Conservation (phyloP, 2,329 filamentous ascomycete genomes). For the Calycina herbarum region DNA sequence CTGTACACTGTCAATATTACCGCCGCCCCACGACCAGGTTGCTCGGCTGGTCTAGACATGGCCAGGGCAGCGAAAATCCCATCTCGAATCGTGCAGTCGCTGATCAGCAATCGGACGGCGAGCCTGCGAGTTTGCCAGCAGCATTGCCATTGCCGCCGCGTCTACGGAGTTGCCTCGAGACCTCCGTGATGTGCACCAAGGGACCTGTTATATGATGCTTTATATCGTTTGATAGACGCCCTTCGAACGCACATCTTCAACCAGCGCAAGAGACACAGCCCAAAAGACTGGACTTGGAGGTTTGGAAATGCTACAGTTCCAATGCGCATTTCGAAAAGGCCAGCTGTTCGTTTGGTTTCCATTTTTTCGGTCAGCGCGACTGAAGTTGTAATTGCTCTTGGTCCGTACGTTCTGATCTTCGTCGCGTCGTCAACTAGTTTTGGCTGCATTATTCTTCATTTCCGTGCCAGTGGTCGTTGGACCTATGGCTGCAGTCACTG, state of each 20-base stretch:
- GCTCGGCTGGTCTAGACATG: conserved; percentile 1
- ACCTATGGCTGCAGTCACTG: conserved; percentile 6
- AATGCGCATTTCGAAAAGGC: background rate
- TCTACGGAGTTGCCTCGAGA: background rate
- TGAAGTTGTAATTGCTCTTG: background rate
- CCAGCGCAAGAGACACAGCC: background rate
- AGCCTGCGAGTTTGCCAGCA: background rate
- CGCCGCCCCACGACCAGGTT: background rate
- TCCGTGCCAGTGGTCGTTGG: conserved; percentile 15
- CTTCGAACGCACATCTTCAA: conserved; percentile 7
- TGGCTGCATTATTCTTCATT: conserved; percentile 21
- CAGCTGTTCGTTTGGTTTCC: background rate
- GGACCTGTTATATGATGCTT: conserved; percentile 7
- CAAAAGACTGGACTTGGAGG: background rate
- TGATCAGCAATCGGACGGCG: background rate
- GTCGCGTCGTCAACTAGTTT: conserved; percentile 7
- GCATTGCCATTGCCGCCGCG: background rate
- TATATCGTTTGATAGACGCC: conserved; percentile 12
- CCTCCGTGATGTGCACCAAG: background rate
- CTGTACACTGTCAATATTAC: conserved; percentile 19
- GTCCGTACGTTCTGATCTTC: background rate
- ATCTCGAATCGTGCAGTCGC: conserved; percentile 12
- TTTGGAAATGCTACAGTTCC: background rate
- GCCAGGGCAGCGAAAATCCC: conserved; percentile 12
- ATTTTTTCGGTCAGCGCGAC: background rate